Base-by-base conservation (phyloP, 2,329 filamentous ascomycete genomes). In the Colletotrichum lupini region DNA sequence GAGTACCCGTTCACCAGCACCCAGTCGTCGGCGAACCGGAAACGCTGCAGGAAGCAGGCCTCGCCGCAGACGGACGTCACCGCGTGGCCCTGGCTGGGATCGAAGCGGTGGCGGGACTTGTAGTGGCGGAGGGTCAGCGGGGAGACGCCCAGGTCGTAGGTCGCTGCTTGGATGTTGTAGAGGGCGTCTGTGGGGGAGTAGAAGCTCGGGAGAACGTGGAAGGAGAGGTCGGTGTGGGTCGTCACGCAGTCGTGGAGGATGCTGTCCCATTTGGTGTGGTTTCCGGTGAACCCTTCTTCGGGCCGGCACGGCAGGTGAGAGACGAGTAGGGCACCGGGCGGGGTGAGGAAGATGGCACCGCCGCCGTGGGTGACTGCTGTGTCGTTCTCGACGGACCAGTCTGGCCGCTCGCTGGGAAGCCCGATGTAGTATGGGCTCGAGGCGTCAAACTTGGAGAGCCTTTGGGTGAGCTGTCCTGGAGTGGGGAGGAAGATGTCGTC, bases 401-500 rank as follows among this genome's bases (percentile, higher is more conserved):
- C 85, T 16, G 79, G 74, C 1, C 80, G 77, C 75, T 86, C 84
- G 73, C 84, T 85, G 0, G 86, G 85, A 2, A 87, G 77, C 16
- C 85, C 85, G 16, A 87, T 70, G 75, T 84, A 87, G 16, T 84
- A 71, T 1, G 80, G 72, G 59, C 83, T 79, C 68, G 83, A 83
- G 0, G 76, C 67, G 14, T 74, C 62, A 30, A 72, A 72, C 6
- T 24, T 24, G n/a, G 77, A 78, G 3, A 88, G 80, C 6, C 80
- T 81, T 30, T 80, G 76, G 4, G 85, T 77, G 9, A 88, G 81
- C 55, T 81, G 78, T 0, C 79, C 77, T 37, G 87, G 76, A 49
- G 82, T 83, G 0, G 86, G 85, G 59, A 88, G 81, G 76, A 87
- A 87, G 61, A 86, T 79, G 67, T 84, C 82, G 74, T 87, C 85